These are phyloP conservation scores for Venturia effusa DNA, from an alignment of 2,329 filamentous ascomycete species.

Conservation along the genomic window DNA sequence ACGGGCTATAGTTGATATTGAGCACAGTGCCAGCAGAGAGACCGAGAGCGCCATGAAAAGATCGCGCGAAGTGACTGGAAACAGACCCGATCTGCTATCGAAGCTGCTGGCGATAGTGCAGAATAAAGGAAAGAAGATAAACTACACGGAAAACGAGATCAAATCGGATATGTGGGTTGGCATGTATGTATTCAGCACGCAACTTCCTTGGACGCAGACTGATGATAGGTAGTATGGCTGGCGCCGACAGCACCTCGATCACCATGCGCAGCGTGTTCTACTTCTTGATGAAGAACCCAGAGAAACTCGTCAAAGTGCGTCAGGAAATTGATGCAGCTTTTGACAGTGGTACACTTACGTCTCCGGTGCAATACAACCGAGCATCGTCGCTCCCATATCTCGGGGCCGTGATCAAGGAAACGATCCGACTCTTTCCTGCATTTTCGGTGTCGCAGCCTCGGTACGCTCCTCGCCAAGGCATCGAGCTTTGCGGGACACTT, in stretches of 20 bases:
- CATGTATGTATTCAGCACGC: conserved; percentile 25
- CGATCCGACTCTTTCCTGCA: conserved; percentile 40
- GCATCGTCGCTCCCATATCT: conserved; percentile 30
- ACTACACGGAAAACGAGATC: conserved; percentile 37
- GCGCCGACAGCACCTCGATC: conserved; percentile 16
- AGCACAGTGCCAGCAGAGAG: conserved; percentile 37
- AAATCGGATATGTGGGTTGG: conserved; percentile 43
- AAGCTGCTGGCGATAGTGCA: conserved; percentile 1
- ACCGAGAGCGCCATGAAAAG: conserved; percentile 21
- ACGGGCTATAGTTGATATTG: conserved; percentile 28
- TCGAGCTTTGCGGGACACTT: conserved; percentile 11
- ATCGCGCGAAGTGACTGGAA: conserved; percentile 3
- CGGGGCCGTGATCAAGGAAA: conserved; percentile 40
- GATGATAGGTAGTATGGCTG: conserved; percentile 14
- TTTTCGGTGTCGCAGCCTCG: conserved; percentile 42
- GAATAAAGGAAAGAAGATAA: conserved; percentile 23
- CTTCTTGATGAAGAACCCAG: conserved; percentile 1
- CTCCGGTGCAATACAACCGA: conserved; percentile 15
- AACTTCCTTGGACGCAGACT: background rate
- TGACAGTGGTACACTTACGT: background rate
- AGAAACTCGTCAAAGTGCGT: background rate
- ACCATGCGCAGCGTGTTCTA: conserved; percentile 9
- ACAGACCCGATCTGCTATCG: background rate
- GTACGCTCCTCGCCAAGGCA: conserved; percentile 25
- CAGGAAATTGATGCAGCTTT: conserved; percentile 7